Conservation (phyloP, 352 stramenopile species). For the Phytophthora boehmeriae region DNA sequence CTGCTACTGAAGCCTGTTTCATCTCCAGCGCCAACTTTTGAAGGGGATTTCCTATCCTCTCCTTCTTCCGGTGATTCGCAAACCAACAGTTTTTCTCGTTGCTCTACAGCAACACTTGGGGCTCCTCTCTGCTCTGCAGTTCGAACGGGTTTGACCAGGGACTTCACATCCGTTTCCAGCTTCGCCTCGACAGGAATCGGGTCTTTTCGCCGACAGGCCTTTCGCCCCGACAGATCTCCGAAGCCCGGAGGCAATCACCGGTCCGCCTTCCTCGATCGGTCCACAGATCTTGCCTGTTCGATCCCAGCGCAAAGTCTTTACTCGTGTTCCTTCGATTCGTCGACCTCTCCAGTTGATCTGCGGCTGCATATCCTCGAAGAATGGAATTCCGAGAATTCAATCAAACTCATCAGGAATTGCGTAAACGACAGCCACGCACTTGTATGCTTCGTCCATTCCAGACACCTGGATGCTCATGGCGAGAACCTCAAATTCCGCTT, state of each 20-base stretch:
- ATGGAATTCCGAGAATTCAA: too few species aligned
- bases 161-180: constrained; percentile 21
- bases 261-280: too few species aligned
- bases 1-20: constrained; percentile 8
- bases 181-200: too few species aligned
- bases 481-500: not conserved
- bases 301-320: constrained; percentile 5
- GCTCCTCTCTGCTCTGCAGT: not conserved
- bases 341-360: constrained; percentile 16
- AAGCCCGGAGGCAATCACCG: too few species aligned
- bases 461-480: not conserved
- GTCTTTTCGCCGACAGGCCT: too few species aligned
- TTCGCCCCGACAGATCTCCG: too few species aligned
- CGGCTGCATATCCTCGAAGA: too few species aligned
- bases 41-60: not conserved
- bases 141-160: not conserved
- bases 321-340: constrained; percentile 13
- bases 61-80: not conserved
- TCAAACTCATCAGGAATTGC: too few species aligned
- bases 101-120: constrained; percentile 2
- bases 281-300: too few species aligned
- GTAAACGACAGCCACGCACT: constrained; percentile 2
- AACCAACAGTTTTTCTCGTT: constrained; percentile 1
- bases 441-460: not conserved
- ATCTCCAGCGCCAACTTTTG: not conserved